phyloP scores from a whole-genome alignment of 108 stramenopile species.

The Craspedostauros australis region DNA sequence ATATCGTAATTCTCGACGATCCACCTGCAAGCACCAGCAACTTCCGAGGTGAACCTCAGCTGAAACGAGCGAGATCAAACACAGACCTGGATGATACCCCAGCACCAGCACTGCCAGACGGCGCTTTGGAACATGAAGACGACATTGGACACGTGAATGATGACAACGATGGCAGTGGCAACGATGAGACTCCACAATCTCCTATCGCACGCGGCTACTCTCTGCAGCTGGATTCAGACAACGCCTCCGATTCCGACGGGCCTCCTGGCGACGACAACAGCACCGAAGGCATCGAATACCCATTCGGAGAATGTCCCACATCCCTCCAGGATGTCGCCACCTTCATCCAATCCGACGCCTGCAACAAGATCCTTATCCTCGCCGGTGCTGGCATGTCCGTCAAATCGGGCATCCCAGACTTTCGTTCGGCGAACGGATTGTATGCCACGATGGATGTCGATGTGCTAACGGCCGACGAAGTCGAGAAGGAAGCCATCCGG shows the following conservation, averaged over 20 bases:
- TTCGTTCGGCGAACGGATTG: constrained; percentile 42
- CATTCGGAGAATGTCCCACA: constrained; percentile 30
- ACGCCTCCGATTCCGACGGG: not conserved
- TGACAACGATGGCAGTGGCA: not conserved
- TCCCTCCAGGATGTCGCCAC: constrained; percentile 33
- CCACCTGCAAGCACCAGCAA: too few relatives aligned
- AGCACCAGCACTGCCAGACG: too few relatives aligned
- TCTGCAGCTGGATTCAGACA: not conserved
- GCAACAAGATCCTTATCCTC: constrained; percentile 51
- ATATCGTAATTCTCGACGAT: too few relatives aligned
- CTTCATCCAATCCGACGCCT: constrained; percentile 42
- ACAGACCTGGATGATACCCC: too few relatives aligned
- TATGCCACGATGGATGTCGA: constrained; percentile 53
- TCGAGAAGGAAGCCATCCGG: constrained; percentile 36
- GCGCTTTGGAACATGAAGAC: too few relatives aligned
- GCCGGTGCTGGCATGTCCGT: constrained; percentile 72
- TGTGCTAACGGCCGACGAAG: constrained; percentile 38
- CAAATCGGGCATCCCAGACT: constrained; percentile 71
- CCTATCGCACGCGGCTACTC: not conserved
- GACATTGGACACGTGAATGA: too few relatives aligned
- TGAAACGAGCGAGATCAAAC: too few relatives aligned
- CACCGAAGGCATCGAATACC: constrained; percentile 27
- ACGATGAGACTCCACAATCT: not conserved
- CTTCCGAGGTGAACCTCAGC: too few relatives aligned
- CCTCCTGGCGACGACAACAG: not conserved